Percentiles rank a stretch among this genome's conserved stretches.
Conservation (phyloP, 1,284 basidiomycete genomes). For the Vanrija sp. region DNA sequence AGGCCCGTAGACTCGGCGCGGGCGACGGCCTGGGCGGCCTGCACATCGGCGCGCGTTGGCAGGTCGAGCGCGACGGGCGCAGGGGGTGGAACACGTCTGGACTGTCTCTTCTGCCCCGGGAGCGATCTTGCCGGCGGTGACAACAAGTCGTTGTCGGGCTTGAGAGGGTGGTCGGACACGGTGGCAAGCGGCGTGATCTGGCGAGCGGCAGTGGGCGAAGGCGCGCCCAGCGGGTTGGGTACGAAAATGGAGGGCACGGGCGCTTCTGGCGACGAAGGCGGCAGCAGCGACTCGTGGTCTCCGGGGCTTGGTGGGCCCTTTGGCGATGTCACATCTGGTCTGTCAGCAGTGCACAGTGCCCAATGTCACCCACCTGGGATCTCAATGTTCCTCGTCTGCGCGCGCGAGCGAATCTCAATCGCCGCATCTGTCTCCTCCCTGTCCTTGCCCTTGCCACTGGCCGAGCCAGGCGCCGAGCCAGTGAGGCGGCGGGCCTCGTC, state of each 20-base stretch:
- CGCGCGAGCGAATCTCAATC: slow-evolving; percentile 2
- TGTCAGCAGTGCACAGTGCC: background rate
- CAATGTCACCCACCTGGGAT: slow-evolving; percentile 36
- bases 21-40: slow-evolving; percentile 48
- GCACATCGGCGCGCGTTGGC: slow-evolving; percentile 49
- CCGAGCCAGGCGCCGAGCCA: slow-evolving; percentile 14
- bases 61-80: slow-evolving; percentile 42
- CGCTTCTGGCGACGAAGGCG: slow-evolving; percentile 15
- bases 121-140: slow-evolving; percentile 34
- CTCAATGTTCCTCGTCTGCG: slow-evolving; percentile 10
- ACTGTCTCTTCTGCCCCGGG: background rate
- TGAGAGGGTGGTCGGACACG: slow-evolving; percentile 34
- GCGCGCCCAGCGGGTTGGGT: background rate
- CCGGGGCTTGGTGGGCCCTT: slow-evolving; percentile 22
- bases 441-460: slow-evolving; percentile 31
- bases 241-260: background rate
- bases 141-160: slow-evolving; percentile 29
- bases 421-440: slow-evolving; percentile 12
- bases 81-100: slow-evolving; percentile 23
- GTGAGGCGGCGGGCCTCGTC: slow-evolving; percentile 34
- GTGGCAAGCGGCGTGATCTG: slow-evolving; percentile 25
- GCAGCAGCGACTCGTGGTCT: slow-evolving; percentile 40
- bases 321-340: no score
- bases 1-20: slow-evolving; percentile 43
- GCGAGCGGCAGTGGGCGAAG: slow-evolving; percentile 29